Percentiles rank a stretch among this genome's conserved stretches.
These are phyloP conservation scores for Sclerotinia spermophila DNA, from an alignment of 2,329 filamentous ascomycete genomes.

Conservation along the genomic window DNA sequence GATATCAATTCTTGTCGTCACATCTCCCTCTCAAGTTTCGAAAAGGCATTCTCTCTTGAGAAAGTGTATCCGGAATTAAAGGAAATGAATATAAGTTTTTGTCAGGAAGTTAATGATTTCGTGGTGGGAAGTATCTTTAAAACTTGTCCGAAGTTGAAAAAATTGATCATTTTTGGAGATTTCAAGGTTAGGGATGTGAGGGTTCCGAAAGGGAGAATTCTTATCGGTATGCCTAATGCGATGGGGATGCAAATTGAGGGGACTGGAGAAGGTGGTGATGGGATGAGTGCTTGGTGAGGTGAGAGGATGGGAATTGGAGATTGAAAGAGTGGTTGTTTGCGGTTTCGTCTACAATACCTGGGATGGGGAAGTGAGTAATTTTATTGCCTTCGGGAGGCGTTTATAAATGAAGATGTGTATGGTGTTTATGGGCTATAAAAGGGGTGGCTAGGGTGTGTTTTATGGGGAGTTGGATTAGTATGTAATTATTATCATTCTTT, in stretches of 20 bases:
- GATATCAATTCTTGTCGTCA: slow-evolving; percentile 84
- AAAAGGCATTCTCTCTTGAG: slow-evolving; percentile 63
- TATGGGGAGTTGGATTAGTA: not conserved
- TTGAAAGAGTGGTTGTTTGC: not conserved
- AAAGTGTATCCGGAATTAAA: slow-evolving; percentile 64
- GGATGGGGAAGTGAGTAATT: too few relatives aligned
- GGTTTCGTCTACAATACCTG: not conserved
- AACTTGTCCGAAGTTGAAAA: slow-evolving; percentile 56
- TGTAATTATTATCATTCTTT: not conserved
- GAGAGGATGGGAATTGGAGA: not conserved
- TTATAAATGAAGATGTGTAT: not conserved
- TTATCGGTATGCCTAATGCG: slow-evolving; percentile 57
- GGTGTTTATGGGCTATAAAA: not conserved
- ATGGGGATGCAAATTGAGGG: slow-evolving; percentile 59
- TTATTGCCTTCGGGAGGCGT: too few relatives aligned
- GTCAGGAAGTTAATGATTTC: slow-evolving; percentile 62
- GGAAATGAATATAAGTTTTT: slow-evolving; percentile 76
- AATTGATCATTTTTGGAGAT: slow-evolving; percentile 62
- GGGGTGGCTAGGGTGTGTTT: not conserved
- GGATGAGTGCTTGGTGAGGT: slow-evolving; percentile 2
- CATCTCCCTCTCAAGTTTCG: slow-evolving; percentile 68
- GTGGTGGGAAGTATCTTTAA: slow-evolving; percentile 62
- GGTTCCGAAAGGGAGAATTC: slow-evolving; percentile 53
- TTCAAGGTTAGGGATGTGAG: slow-evolving; percentile 56
- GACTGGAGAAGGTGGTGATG: slow-evolving; percentile 33